A percentile compares a stretch with the other conserved stretches of the same genome.
These are phyloP conservation scores for Thamnidium elegans DNA, from an alignment of 192 early-diverging fungal species.

Conservation along the genomic window DNA sequence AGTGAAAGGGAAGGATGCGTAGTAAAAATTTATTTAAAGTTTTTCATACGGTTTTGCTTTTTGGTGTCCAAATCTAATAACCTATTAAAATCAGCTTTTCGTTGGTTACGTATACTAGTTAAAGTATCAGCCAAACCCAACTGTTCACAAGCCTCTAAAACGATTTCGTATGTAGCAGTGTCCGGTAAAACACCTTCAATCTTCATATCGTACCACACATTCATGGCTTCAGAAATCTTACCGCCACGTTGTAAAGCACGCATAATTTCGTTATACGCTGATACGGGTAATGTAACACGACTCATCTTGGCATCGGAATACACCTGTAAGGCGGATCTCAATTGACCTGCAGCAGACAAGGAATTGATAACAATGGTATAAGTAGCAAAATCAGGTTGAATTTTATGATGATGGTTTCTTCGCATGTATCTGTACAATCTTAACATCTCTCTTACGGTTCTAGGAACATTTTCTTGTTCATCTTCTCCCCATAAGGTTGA, in stretches of 20 bases:
- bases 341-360: conserved; percentile 1
- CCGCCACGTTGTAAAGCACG: not conserved
- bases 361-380: conserved; percentile 32
- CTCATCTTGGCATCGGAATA: conserved; percentile 17
- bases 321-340: conserved; percentile 14
- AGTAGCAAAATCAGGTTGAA: conserved; percentile 28
- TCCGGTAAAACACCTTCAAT: conserved; percentile 9
- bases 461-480: not conserved
- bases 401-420: not conserved
- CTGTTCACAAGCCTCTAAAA: conserved; percentile 25
- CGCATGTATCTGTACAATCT: conserved; percentile 23
- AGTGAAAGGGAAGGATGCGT: too few relatives aligned
- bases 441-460: conserved; percentile 17
- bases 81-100: conserved; percentile 12
- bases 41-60: too few relatives aligned
- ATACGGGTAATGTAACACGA: not conserved
- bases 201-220: conserved; percentile 32
- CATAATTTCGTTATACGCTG: conserved; percentile 15
- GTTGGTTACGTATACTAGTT: conserved; percentile 13
- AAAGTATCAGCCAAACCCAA: conserved; percentile 22
- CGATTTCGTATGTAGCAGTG: conserved; percentile 17
- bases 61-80: conserved; percentile 6
- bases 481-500: not conserved
- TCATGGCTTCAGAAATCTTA: conserved; percentile 18
- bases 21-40: too few relatives aligned